Evolutionary conservation across 306 rosid species (phyloP).

Genomic region (Corylus americana): DNA sequence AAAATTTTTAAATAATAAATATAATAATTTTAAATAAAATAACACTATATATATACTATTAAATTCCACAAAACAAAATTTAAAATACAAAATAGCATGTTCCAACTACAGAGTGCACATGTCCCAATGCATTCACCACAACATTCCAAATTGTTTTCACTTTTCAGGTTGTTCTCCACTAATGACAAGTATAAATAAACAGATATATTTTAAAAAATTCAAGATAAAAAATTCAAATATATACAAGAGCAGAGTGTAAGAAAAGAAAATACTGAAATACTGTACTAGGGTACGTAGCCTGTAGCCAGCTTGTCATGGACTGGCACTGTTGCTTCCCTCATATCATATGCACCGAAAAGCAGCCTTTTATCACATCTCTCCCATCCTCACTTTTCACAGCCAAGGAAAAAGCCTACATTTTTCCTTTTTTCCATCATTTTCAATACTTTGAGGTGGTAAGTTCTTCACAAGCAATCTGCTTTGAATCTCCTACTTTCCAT

Average conservation of each 20-base stretch:
- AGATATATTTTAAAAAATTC: not conserved
- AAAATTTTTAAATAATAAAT: no score
- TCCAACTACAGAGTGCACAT: no score
- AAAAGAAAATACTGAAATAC: not conserved
- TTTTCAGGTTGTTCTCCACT: not conserved
- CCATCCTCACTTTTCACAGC: not conserved
- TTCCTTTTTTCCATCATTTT: conserved; percentile 5
- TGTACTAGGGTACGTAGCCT: conserved; percentile 20
- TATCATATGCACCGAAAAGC: conserved; percentile 8
- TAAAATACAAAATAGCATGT: no score
- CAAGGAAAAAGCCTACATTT: not conserved
- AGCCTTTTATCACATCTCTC: conserved; percentile 12
- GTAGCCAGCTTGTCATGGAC: conserved; percentile 42
- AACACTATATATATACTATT: no score
- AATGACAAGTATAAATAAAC: not conserved
- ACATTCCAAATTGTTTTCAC: not conserved
- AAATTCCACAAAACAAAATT: no score
- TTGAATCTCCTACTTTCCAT: conserved; percentile 22
- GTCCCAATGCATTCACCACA: not conserved
- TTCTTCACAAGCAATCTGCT: conserved; percentile 32
- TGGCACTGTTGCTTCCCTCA: conserved; percentile 18
- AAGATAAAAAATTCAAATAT: not conserved
- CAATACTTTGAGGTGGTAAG: conserved; percentile 14
- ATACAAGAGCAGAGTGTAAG: not conserved
- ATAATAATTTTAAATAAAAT: no score